These are phyloP conservation scores for Pichia phayaonensis DNA, from an alignment of 805 yeast genomes.

Conservation along the genomic window DNA sequence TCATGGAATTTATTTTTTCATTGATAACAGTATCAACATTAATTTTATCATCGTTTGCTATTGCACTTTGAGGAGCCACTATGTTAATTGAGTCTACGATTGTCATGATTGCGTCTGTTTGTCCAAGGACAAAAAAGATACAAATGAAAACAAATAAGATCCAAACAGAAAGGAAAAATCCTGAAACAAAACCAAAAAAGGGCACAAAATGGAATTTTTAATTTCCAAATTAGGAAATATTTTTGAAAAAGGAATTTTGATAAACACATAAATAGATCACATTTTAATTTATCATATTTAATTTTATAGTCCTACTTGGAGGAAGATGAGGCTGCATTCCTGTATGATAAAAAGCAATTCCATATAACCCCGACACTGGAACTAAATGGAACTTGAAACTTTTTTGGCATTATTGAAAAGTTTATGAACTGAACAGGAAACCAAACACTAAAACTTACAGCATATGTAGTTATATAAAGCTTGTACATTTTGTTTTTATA, in stretches of 20 bases:
- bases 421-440: constrained; percentile 74
- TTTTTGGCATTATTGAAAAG: constrained; percentile 60
- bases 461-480: constrained; percentile 60
- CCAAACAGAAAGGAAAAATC: background rate
- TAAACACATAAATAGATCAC: too few species aligned
- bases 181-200: background rate
- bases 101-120: background rate
- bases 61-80: constrained; percentile 4
- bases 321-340: constrained; percentile 40
- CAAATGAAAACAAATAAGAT: background rate
- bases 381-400: constrained; percentile 84
- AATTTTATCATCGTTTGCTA: constrained; percentile 1
- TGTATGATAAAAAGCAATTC: constrained; percentile 86
- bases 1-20: background rate
- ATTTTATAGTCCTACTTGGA: background rate
- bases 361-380: constrained; percentile 81
- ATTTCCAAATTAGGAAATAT: background rate
- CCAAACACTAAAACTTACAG: constrained; percentile 71
- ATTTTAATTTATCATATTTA: too few species aligned
- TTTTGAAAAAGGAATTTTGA: background rate
- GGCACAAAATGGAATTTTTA: background rate
- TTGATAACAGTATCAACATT: background rate
- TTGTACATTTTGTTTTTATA: constrained; percentile 55
- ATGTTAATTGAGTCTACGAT: constrained; percentile 2
- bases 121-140: background rate